These are phyloP conservation scores for Neocallimastix lanati DNA, from an alignment of 192 early-diverging fungal species.

Conservation along the genomic window DNA sequence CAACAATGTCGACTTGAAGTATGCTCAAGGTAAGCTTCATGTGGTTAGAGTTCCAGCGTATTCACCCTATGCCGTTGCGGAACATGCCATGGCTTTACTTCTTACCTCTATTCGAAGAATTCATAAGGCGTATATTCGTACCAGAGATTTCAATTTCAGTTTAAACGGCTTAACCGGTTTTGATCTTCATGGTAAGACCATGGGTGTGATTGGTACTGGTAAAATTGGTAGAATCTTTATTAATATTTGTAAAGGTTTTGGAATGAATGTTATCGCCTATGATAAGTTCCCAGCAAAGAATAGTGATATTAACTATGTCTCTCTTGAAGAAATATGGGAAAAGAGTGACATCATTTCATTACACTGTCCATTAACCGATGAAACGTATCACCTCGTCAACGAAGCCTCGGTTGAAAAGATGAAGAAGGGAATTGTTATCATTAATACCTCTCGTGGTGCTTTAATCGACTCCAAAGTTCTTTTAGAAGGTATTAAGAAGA, in stretches of 20 bases:
- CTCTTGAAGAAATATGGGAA: constrained; percentile 14
- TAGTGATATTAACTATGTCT: constrained; percentile 10
- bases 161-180: constrained; percentile 21
- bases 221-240: constrained; percentile 22
- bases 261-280: constrained; percentile 20
- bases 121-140: constrained; percentile 8
- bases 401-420: constrained; percentile 14
- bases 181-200: constrained; percentile 26
- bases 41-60: constrained; percentile 26
- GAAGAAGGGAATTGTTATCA: constrained; percentile 18
- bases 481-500: constrained; percentile 17
- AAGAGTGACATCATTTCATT: constrained; percentile 19
- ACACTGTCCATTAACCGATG: constrained; percentile 17
- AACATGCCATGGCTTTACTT: constrained; percentile 18
- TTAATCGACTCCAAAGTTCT: constrained; percentile 17
- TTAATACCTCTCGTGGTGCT: constrained; percentile 22
- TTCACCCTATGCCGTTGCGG: constrained; percentile 24
- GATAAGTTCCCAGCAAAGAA: constrained; percentile 18
- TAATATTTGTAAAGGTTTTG: constrained; percentile 24
- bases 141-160: constrained; percentile 16
- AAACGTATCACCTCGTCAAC: constrained; percentile 22
- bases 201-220: constrained; percentile 20
- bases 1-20: constrained; percentile 22
- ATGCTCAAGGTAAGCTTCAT: constrained; percentile 5
- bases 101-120: constrained; percentile 22